These are phyloP conservation scores for Elongisporangium anandrum DNA, from an alignment of 352 stramenopile genomes.

Conservation along the genomic window DNA sequence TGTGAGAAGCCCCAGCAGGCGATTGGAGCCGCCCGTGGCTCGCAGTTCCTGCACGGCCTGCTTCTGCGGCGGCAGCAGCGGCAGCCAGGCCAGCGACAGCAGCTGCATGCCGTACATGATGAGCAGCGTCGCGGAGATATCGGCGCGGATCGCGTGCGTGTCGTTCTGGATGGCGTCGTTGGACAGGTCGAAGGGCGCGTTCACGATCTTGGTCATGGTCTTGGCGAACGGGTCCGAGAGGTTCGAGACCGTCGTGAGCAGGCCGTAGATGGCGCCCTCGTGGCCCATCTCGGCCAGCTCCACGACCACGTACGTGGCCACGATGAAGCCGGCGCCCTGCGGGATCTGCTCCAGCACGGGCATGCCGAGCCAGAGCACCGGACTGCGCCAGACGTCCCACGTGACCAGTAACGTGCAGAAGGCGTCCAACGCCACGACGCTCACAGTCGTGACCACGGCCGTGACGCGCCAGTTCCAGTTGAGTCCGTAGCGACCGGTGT, in stretches of 20 bases:
- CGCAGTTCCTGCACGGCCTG: slow-evolving; percentile 20
- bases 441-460: slow-evolving; percentile 26
- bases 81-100: slow-evolving; percentile 24
- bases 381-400: slow-evolving; percentile 51
- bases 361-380: slow-evolving; percentile 60
- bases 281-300: slow-evolving; percentile 51
- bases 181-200: slow-evolving; percentile 28
- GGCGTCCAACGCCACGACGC: slow-evolving; percentile 32
- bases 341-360: slow-evolving; percentile 45
- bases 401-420: slow-evolving; percentile 30
- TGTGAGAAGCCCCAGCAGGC: slow-evolving; percentile 14
- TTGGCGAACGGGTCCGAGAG: slow-evolving; percentile 37
- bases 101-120: slow-evolving; percentile 48
- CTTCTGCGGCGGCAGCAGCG: slow-evolving; percentile 27
- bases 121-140: slow-evolving; percentile 33
- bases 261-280: slow-evolving; percentile 49
- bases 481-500: slow-evolving; percentile 38
- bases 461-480: slow-evolving; percentile 46
- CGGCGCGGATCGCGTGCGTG: slow-evolving; percentile 22
- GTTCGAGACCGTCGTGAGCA: slow-evolving; percentile 50
- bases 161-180: slow-evolving; percentile 31
- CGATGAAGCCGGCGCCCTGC: slow-evolving; percentile 39
- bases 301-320: slow-evolving; percentile 52
- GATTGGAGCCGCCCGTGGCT: slow-evolving; percentile 14
- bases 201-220: slow-evolving; percentile 36